Evolutionary conservation across 306 rosid genomes (phyloP), one percentile per base, ranked within the genome.

Genomic region (Malus sylvestris): DNA sequence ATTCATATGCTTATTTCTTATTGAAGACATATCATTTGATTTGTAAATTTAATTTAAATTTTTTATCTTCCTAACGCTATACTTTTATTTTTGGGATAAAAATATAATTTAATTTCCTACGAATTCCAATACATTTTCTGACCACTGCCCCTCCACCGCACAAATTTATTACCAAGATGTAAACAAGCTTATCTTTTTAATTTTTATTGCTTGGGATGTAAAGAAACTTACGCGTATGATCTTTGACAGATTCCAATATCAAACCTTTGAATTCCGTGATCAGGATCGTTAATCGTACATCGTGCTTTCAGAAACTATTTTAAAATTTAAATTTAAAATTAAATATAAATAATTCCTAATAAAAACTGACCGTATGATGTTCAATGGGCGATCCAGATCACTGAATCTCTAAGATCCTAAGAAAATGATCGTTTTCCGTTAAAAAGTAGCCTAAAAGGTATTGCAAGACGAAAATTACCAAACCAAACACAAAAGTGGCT

Each of bases 21-120:
- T 38, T 38, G 0, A 0, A 7, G 9, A 7, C 2, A 35, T 0
- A 7, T 38, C 2, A 7, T 38, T 38, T 35, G 1, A 35, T 35
- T 35, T 35, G 0, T 35, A 35, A 35, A 35, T 35, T 35, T 35
- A 6, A 35, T 35, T 35, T 35, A 6, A 35, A 35, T 0, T 0
- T 7, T 38, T 7, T 0, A 7, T 38, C 2, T 38, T 38, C 0
- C 0, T 7, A 38, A 1, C 0, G 2, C 7, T 38, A 35, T 0
- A 2, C 2, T 6, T 35, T 38, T 38, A 38, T 38, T 38, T 38
- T 38, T 38, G 10, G 10, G 10, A 38, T 38, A 49, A 27, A 49
- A 16, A 4, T 27, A 3, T 8, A 18, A 46, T 10, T 8, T 46
- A 4, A 12, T 57, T 57, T 57, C 14, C 15, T 12, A 25, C 19